Conservation (phyloP, 768 basidiomycete species). For the Plicaturopsis crispa region DNA sequence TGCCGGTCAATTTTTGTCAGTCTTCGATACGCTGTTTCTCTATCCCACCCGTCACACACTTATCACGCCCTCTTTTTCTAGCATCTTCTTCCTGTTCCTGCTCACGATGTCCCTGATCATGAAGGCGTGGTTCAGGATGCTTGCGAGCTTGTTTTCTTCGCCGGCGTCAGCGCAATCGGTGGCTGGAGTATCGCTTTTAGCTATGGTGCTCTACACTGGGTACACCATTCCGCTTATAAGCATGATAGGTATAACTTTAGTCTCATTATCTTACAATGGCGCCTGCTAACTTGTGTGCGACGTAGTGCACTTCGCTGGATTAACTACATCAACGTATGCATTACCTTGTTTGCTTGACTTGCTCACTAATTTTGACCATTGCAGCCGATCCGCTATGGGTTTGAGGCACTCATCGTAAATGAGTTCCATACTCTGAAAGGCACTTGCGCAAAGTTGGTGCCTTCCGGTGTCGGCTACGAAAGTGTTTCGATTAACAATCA, state of each 20-base stretch:
- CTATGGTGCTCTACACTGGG: conserved; percentile 37
- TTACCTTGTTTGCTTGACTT: no score
- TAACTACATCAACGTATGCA: conserved; percentile 48
- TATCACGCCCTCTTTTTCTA: conserved; percentile 13
- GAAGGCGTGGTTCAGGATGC: conserved; percentile 68
- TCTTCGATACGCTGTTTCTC: conserved; percentile 3
- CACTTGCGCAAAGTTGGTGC: conserved; percentile 49
- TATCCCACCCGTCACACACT: not conserved
- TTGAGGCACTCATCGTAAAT: conserved; percentile 71
- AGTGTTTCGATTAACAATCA: conserved; percentile 53
- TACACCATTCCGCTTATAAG: conserved; percentile 52
- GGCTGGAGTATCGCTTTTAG: conserved; percentile 43
- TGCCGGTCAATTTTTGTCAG: conserved; percentile 62
- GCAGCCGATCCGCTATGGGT: conserved; percentile 63
- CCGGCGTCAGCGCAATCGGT: conserved; percentile 58
- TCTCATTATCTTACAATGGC: no score
- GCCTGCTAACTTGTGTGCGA: no score
- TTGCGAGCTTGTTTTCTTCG: conserved; percentile 52
- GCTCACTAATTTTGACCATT: conserved; percentile 15
- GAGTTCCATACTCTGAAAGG: conserved; percentile 73
- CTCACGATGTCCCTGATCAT: conserved; percentile 54
- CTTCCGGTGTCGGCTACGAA: conserved; percentile 57
- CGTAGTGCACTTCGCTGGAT: conserved; percentile 73
- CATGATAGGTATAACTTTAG: conserved; percentile 55
- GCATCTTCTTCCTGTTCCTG: conserved; percentile 54